These are phyloP conservation scores for Didymella sp. DNA, from an alignment of 2,329 filamentous ascomycete genomes.

Conservation along the genomic window DNA sequence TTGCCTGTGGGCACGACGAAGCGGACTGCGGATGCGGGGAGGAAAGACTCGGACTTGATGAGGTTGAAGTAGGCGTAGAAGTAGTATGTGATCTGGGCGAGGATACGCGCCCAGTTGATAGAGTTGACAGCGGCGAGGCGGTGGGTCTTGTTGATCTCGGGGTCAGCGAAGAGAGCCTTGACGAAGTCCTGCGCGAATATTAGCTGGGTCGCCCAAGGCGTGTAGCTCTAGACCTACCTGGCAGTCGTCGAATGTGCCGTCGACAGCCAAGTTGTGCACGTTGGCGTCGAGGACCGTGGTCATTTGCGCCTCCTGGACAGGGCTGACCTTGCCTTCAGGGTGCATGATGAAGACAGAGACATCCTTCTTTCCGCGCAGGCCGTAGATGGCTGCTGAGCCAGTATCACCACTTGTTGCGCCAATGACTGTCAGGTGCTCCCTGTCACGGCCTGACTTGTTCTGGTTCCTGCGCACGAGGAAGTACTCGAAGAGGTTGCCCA, in stretches of 20 bases:
- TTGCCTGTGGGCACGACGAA: conserved; percentile 95
- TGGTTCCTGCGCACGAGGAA: conserved; percentile 77
- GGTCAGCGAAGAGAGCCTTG: conserved; percentile 88
- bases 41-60: conserved; percentile 65
- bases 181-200: conserved; percentile 74
- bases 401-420: conserved; percentile 63
- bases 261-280: conserved; percentile 89
- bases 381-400: conserved; percentile 94
- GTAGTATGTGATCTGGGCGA: conserved; percentile 97
- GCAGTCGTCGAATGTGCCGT: conserved; percentile 94
- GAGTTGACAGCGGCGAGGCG: conserved; percentile 94
- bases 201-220: conserved; percentile 19
- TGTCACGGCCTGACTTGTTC: conserved; percentile 72
- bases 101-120: conserved; percentile 94
- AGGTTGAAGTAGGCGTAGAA: conserved; percentile 93
- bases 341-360: conserved; percentile 95
- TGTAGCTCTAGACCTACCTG: conserved; percentile 62
- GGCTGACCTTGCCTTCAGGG: conserved; percentile 87
- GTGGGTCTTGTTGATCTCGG: conserved; percentile 79
- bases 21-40: conserved; percentile 69
- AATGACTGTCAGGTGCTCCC: conserved; percentile 52
- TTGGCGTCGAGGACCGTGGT: conserved; percentile 90
- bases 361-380: conserved; percentile 93
- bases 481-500: conserved; percentile 96
- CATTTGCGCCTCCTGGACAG: conserved; percentile 97